These are phyloP conservation scores for Fagopyrum homotropicum DNA, from an alignment of 148 eudicot genomes.

Conservation along the genomic window DNA sequence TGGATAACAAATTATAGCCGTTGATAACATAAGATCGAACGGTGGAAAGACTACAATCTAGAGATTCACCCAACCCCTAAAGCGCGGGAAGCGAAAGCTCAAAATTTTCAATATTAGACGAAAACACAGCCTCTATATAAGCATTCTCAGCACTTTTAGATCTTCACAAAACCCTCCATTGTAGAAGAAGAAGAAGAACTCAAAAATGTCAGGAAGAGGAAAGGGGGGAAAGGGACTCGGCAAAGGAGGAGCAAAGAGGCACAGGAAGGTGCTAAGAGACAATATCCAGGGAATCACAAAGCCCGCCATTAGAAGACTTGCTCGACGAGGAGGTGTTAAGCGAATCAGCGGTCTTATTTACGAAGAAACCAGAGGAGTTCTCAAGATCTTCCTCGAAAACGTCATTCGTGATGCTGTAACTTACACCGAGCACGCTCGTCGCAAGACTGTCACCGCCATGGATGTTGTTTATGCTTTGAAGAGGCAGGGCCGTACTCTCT, in stretches of 20 bases:
- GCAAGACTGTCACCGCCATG: constrained; percentile 16
- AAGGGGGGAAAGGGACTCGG: constrained; percentile 15
- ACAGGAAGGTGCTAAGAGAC: constrained; percentile 14
- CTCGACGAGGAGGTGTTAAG: constrained; percentile 16
- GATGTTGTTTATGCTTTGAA: constrained; percentile 13
- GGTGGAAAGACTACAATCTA: background rate
- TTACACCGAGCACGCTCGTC: constrained; percentile 14
- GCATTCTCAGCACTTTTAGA: background rate
- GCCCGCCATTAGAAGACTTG: constrained; percentile 15
- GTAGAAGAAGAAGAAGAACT: background rate
- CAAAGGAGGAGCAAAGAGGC: constrained; percentile 16
- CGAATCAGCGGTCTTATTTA: constrained; percentile 12
- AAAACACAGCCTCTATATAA: background rate
- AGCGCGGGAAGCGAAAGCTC: background rate
- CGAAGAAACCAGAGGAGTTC: constrained; percentile 13
- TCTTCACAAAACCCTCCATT: background rate
- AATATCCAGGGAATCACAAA: constrained; percentile 13
- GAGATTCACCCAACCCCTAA: too few species aligned
- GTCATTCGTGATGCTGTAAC: constrained; percentile 13
- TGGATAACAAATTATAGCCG: constrained; percentile 2
- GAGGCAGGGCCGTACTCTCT: constrained; percentile 17
- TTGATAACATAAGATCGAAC: constrained; percentile 4
- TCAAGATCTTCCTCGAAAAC: constrained; percentile 14
- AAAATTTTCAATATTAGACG: background rate
- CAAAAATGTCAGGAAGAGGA: constrained; percentile 15